A percentile compares a stretch with the other conserved stretches of the same genome.
Evolutionary conservation across 306 rosid species (phyloP).

Genomic region (Vicia faba): DNA sequence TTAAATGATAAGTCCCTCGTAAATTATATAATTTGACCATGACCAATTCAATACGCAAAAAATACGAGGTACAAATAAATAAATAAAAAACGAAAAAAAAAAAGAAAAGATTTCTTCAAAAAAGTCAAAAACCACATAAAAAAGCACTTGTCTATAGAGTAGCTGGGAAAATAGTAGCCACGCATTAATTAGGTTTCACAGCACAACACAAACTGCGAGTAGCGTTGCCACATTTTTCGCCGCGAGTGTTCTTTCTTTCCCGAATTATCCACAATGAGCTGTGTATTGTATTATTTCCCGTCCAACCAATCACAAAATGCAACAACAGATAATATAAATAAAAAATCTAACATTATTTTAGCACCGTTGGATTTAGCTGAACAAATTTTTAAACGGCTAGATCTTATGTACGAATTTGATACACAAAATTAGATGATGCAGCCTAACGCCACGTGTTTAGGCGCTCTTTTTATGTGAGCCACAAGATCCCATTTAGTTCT

Average conservation of each 20-base stretch:
- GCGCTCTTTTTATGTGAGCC: conserved; percentile 48
- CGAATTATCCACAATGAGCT: conserved; percentile 42
- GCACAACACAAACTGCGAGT: conserved; percentile 28
- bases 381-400: no score
- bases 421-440: conserved; percentile 32
- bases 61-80: not conserved
- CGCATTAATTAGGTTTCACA: conserved; percentile 21
- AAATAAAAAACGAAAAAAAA: not conserved
- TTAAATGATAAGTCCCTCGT: not conserved
- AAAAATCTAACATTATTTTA: conserved; percentile 9
- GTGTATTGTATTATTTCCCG: conserved; percentile 12
- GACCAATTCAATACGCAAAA: not conserved
- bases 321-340: not conserved
- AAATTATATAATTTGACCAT: not conserved
- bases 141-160: conserved; percentile 8
- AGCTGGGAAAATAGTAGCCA: conserved; percentile 29
- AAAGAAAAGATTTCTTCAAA: not conserved
- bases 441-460: conserved; percentile 44
- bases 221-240: not conserved
- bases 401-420: not conserved
- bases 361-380: no score
- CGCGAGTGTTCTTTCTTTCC: conserved; percentile 30
- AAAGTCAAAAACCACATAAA: not conserved
- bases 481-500: conserved; percentile 63
- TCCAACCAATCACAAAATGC: conserved; percentile 34